Evolutionary conservation across 2,329 filamentous ascomycete genomes (phyloP).

Genomic region (Exutisphaerella laricina): DNA sequence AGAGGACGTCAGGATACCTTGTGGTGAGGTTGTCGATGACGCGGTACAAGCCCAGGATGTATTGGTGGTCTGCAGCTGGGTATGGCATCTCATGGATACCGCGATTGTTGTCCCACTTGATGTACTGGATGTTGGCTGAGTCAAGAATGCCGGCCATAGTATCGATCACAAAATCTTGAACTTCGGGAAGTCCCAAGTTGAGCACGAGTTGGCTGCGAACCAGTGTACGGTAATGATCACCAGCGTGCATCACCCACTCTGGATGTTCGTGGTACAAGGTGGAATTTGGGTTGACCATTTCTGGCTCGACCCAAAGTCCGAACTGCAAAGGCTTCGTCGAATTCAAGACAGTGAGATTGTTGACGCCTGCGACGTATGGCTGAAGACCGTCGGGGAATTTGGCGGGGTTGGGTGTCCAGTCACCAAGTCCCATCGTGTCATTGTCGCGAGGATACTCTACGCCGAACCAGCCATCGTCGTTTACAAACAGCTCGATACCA

Average conservation of each 20-base stretch:
- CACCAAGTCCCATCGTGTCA: slow-evolving; percentile 56
- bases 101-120: slow-evolving; percentile 66
- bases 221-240: slow-evolving; percentile 51
- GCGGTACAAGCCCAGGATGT: slow-evolving; percentile 59
- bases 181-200: slow-evolving; percentile 55
- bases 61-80: slow-evolving; percentile 51
- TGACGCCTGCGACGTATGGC: slow-evolving; percentile 49
- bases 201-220: slow-evolving; percentile 56
- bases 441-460: slow-evolving; percentile 54
- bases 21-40: slow-evolving; percentile 57
- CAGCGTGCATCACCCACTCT: slow-evolving; percentile 58
- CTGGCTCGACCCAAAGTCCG: slow-evolving; percentile 62
- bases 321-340: slow-evolving; percentile 50
- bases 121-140: slow-evolving; percentile 51
- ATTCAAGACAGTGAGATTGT: slow-evolving; percentile 45
- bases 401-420: slow-evolving; percentile 56
- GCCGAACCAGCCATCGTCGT: slow-evolving; percentile 65
- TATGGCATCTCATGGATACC: slow-evolving; percentile 56
- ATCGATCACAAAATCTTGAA: slow-evolving; percentile 58
- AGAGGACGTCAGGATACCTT: slow-evolving; percentile 56
- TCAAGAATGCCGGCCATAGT: slow-evolving; percentile 52
- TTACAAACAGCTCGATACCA: slow-evolving; percentile 58
- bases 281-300: slow-evolving; percentile 62
- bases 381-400: slow-evolving; percentile 55
- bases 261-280: slow-evolving; percentile 57